Conservation (phyloP, 208 protist genomes). For the Tritrichomonas foetus region DNA sequence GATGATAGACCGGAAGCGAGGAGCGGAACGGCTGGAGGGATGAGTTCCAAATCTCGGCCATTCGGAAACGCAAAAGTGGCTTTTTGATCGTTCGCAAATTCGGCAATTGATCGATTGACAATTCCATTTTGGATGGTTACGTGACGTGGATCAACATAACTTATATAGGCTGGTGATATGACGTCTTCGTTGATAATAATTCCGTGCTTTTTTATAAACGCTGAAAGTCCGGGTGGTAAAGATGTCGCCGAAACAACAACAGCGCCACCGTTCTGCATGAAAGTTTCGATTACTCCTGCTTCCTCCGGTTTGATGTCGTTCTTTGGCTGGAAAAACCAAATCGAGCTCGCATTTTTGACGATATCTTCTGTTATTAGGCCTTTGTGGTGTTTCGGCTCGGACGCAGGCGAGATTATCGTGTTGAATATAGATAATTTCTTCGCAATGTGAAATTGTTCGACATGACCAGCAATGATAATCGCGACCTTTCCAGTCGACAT, state of each 20-base stretch:
- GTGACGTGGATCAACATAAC: neutral
- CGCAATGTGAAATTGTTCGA: no score
- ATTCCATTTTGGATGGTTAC: neutral
- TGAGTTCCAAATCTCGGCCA: neutral
- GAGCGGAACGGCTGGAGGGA: neutral
- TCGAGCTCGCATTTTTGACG: neutral
- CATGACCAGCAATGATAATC: no score
- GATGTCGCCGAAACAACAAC: neutral
- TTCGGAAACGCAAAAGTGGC: constrained; percentile 14
- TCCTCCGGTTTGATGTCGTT: neutral
- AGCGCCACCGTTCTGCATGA: neutral
- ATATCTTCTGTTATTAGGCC: neutral
- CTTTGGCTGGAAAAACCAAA: neutral
- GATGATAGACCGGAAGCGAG: neutral
- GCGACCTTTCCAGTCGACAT: no score
- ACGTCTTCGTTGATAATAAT: neutral
- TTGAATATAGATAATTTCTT: no score
- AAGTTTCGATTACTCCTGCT: neutral
- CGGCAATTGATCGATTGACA: neutral
- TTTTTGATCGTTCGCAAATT: neutral
- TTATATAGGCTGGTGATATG: neutral
- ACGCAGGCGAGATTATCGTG: no score
- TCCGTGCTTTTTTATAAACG: neutral
- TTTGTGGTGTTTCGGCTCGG: neutral
- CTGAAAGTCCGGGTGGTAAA: neutral